These are phyloP conservation scores for Backusella westeae DNA, from an alignment of 192 early-diverging fungal species.

Conservation along the genomic window DNA sequence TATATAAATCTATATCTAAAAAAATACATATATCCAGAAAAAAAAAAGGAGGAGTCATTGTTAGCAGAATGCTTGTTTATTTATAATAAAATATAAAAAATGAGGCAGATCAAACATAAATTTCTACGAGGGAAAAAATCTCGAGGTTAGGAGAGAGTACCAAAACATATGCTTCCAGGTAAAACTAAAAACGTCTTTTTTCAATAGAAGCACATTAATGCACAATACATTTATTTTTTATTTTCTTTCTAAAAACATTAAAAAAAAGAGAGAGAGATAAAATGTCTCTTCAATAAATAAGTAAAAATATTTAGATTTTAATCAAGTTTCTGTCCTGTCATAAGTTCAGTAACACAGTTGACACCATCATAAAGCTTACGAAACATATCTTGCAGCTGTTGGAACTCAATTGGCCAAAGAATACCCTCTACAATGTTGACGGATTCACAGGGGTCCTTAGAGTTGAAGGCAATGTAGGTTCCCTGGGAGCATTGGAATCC, in stretches of 20 bases:
- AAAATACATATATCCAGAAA: neutral
- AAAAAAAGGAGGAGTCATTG: neutral
- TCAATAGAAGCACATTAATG: neutral
- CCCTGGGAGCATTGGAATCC: neutral
- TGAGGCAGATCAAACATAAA: neutral
- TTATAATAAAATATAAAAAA: neutral
- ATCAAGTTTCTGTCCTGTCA: neutral
- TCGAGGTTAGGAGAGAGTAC: neutral
- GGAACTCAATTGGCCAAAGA: neutral
- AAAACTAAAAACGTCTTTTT: neutral
- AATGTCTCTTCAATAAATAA: neutral
- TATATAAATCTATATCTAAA: neutral
- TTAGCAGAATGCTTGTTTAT: neutral
- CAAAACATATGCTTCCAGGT: neutral
- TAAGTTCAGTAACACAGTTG: neutral
- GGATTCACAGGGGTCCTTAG: neutral
- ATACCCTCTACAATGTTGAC: neutral
- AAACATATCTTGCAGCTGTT: neutral
- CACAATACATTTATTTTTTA: neutral
- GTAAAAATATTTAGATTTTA: neutral
- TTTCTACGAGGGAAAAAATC: neutral
- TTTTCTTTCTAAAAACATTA: neutral
- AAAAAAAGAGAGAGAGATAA: neutral
- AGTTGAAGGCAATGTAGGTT: neutral
- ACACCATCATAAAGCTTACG: neutral